phyloP scores from a whole-genome alignment of 108 stramenopile genomes.

The Pseudonitzschia delicatissima region DNA sequence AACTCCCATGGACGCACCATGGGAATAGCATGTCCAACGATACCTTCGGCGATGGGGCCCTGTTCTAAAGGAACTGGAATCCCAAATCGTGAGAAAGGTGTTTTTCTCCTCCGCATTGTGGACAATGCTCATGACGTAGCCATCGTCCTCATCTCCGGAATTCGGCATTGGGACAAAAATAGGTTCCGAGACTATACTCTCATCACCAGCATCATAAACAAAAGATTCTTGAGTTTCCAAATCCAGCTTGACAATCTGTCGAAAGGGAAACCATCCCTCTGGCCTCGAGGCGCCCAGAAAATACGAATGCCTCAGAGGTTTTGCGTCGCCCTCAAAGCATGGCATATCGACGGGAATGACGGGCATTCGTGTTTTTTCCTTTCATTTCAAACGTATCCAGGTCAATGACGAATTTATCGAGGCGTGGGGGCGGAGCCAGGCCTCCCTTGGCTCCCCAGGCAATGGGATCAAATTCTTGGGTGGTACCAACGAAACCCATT shows the following conservation, averaged over 20 bases:
- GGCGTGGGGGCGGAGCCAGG: background rate
- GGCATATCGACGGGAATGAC: conserved; percentile 28
- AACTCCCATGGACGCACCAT: conserved; percentile 7
- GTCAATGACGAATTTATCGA: conserved; percentile 1
- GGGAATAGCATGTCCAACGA: background rate
- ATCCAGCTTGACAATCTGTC: conserved; percentile 23
- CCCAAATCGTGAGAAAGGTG: background rate
- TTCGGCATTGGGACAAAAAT: conserved; percentile 11
- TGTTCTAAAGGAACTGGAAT: background rate
- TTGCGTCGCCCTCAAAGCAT: conserved; percentile 19
- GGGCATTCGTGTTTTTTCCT: background rate
- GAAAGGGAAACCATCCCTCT: conserved; percentile 33
- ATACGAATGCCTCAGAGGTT: conserved; percentile 13
- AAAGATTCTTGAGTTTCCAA: conserved; percentile 22
- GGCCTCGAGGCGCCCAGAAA: conserved; percentile 29
- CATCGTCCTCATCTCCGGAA: conserved; percentile 12
- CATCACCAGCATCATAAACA: conserved; percentile 27
- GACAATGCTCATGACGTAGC: conserved; percentile 21
- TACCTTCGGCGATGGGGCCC: background rate
- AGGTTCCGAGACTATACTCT: conserved; percentile 23
- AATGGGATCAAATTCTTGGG: background rate
- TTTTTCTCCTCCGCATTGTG: conserved; percentile 18
- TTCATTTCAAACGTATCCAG: background rate
- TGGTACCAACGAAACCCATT: conserved; percentile 1
- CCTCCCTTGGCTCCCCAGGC: background rate